Evolutionary conservation across 2,329 filamentous ascomycete genomes (phyloP).

Genomic region (Ceratocystis lukuohia): DNA sequence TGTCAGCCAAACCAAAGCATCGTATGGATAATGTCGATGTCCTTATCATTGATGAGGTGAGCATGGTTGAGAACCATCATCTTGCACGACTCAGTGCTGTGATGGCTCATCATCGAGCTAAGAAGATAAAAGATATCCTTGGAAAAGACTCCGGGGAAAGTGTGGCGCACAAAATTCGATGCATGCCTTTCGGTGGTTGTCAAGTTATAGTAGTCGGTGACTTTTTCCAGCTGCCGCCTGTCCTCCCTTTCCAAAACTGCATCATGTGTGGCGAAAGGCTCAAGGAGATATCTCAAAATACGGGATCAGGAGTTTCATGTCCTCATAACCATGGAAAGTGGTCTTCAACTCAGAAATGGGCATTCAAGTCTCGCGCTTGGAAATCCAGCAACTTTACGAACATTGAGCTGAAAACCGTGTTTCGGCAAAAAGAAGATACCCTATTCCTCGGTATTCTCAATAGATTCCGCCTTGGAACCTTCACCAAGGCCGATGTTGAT

Average conservation of each 20-base stretch:
- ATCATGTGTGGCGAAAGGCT: neutral
- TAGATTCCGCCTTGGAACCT: neutral
- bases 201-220: neutral
- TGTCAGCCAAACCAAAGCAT: too few relatives aligned
- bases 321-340: neutral
- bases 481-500: neutral
- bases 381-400: neutral
- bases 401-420: neutral
- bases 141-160: too few relatives aligned
- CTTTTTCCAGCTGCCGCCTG: slow-evolving; percentile 1
- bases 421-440: neutral
- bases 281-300: neutral
- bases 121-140: too few relatives aligned
- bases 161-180: neutral
- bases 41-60: neutral
- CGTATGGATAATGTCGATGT: neutral
- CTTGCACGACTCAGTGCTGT: neutral
- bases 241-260: neutral
- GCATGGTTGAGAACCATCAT: neutral
- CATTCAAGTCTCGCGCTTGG: neutral
- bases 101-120: neutral
- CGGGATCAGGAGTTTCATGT: neutral
- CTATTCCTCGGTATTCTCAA: neutral
- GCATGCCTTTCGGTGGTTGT: slow-evolving; percentile 1
- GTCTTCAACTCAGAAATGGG: neutral